Base-by-base conservation (phyloP, 2,329 filamentous ascomycete genomes). In the Ophiosphaerella narmari region DNA sequence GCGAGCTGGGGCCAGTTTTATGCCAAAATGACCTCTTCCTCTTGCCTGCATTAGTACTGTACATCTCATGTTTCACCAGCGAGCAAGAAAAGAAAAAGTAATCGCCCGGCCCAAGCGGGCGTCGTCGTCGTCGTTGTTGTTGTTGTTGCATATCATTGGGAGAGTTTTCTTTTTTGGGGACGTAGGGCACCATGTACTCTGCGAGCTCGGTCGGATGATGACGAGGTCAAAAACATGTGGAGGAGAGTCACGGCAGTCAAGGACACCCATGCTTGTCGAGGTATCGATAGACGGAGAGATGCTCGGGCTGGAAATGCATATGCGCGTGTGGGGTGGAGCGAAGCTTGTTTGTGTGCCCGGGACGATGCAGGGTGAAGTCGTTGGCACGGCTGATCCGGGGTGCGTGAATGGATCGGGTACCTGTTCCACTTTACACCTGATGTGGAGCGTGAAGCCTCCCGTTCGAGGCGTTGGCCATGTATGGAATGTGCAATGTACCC, bases 31-130 rank as follows among this genome's bases (percentile, higher is more conserved):
- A 43, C 34, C 34, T 36, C n/a, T 36, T 44, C n/a, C 29, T 44
- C 16, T 34, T 40, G 5, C 36, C 31, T 46, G 32, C 37, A 37
- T 46, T 46, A 40, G 32, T 37, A 35, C 29, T 21, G 37, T 35
- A 8, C 21, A 40, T 40, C 16, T 44, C 31, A 16, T 29, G 37
- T 40, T 44, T 44, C 42, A 44, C 33, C 42, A 37, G 35, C 12
- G 24, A 12, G n/a, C 32, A 34, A 12, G 16, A 18, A 18, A 18
- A 18, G 16, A 18, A 18, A 18, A 34, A 12, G 5, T 14, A 34
- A 12, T 14, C 32, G 32, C 32, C 12, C 12, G 4, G 14, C 11
- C 11, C 12, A 7, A 14, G 14, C 12, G 18, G 18, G 16, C 16
- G 16, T 18, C 3, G 16, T 18, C 16, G 16, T 18, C 3, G 16